phyloP scores from a whole-genome alignment of 352 stramenopile species.

The Pythium rhizo-oryzae region DNA sequence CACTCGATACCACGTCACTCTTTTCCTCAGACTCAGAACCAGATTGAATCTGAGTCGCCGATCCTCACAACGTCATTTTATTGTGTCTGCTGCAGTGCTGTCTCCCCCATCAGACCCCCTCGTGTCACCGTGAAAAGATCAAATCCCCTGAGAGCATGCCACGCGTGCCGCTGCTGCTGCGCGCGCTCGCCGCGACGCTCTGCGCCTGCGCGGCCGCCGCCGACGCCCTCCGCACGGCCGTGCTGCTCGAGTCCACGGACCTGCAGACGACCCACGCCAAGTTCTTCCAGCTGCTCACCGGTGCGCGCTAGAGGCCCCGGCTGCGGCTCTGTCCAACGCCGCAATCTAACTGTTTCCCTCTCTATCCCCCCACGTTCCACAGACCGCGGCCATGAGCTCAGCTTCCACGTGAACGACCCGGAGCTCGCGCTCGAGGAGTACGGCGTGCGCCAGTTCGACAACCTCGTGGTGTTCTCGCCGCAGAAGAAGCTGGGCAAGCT shows the following conservation, averaged over 20 bases:
- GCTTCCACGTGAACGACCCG: conserved; percentile 60
- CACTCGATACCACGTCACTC: not conserved
- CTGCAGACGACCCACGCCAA: conserved; percentile 71
- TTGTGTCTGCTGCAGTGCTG: conserved; percentile 6
- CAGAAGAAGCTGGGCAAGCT: conserved; percentile 76
- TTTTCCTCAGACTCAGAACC: conserved; percentile 4
- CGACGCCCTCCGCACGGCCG: conserved; percentile 57
- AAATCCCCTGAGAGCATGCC: conserved; percentile 28
- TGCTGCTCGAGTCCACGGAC: conserved; percentile 63
- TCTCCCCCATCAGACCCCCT: not conserved
- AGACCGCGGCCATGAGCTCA: conserved; percentile 70
- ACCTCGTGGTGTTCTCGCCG: conserved; percentile 90
- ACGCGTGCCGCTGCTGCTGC: conserved; percentile 32
- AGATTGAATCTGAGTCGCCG: not conserved
- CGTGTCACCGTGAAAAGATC: conserved; percentile 32
- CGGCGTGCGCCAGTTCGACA: conserved; percentile 87
- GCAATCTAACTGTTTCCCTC: not conserved
- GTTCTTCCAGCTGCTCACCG: conserved; percentile 71
- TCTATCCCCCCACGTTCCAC: not conserved
- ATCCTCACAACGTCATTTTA: conserved; percentile 6
- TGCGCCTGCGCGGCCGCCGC: conserved; percentile 21
- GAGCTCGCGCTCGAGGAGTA: conserved; percentile 75
- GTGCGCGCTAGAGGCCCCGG: conserved; percentile 27
- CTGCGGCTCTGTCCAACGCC: no score
- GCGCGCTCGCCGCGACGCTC: conserved; percentile 26